A percentile compares a stretch with the other conserved stretches of the same genome.
Conservation (phyloP, 345 rosid genomes). For the Pseudoturritis turrita region DNA sequence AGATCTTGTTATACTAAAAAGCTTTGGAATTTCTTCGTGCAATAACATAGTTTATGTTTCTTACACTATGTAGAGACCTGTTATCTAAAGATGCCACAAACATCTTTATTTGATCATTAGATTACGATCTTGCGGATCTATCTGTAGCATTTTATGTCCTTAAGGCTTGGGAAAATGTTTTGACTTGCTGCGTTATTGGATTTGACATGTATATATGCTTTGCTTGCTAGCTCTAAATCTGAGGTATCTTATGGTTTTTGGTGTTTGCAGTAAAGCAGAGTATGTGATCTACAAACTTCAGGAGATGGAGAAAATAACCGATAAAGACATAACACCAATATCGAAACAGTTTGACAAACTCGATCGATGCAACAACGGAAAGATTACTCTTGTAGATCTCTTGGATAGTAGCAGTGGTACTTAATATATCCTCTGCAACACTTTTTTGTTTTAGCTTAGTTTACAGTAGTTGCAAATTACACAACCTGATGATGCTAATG, state of each 20-base stretch:
- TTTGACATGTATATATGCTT: background rate
- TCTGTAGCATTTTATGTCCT: background rate
- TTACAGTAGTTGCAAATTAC: background rate
- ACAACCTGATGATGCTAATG: background rate
- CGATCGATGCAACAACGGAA: constrained; percentile 71
- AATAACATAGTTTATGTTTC: background rate
- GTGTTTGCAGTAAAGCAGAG: constrained; percentile 58
- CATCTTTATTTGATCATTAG: background rate
- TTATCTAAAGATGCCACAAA: background rate
- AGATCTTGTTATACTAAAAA: no score
- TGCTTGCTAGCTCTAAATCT: background rate
- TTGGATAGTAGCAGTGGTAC: constrained; percentile 35
- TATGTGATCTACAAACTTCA: constrained; percentile 81
- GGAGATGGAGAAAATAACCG: constrained; percentile 81
- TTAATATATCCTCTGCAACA: constrained; percentile 8
- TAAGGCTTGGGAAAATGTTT: no score
- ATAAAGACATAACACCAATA: constrained; percentile 66
- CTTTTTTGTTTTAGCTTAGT: constrained; percentile 16
- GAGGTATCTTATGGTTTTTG: background rate
- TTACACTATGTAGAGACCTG: background rate
- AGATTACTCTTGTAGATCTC: constrained; percentile 79
- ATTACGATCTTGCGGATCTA: background rate
- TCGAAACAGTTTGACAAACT: constrained; percentile 67
- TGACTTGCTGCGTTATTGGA: background rate
- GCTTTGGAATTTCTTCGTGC: background rate